These are phyloP conservation scores for Panus rudis DNA, from an alignment of 768 basidiomycete species.

Conservation along the genomic window DNA sequence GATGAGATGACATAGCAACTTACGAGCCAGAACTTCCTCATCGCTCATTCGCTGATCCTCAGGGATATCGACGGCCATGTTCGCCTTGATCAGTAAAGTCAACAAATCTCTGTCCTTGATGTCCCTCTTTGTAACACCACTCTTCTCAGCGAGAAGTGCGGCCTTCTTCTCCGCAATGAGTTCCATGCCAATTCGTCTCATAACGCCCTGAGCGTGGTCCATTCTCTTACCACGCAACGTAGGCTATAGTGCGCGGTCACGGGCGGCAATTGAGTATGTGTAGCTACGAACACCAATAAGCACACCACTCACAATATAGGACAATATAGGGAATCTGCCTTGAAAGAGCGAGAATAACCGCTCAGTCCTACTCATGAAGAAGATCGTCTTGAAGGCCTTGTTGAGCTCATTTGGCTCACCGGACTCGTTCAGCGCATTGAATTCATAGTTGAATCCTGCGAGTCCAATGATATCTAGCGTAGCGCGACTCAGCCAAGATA, in stretches of 20 bases:
- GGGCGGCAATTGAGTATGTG: neutral
- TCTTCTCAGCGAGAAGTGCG: constrained; percentile 15
- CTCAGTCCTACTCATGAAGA: constrained; percentile 6
- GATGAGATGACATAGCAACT: neutral
- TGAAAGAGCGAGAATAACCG: constrained; percentile 5
- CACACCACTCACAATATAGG: constrained; percentile 7
- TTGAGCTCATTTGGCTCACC: constrained; percentile 16
- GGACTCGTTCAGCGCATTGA: constrained; percentile 35
- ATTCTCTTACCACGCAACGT: neutral
- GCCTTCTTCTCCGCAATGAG: constrained; percentile 19
- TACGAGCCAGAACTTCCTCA: constrained; percentile 27
- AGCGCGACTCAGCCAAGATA: constrained; percentile 51
- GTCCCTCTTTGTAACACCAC: constrained; percentile 21
- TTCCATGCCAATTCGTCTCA: constrained; percentile 15
- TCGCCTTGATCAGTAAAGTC: constrained; percentile 47
- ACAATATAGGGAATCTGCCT: constrained; percentile 1
- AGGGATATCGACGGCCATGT: constrained; percentile 33
- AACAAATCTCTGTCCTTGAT: constrained; percentile 40
- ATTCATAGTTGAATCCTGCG: constrained; percentile 54
- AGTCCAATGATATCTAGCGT: constrained; percentile 71
- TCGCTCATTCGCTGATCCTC: constrained; percentile 24
- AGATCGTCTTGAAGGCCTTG: constrained; percentile 17
- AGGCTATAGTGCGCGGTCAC: neutral
- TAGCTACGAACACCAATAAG: neutral
- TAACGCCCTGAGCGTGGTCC: constrained; percentile 1